Base-by-base conservation (phyloP, 441 rosid genomes). In the Euphorbia corollata region DNA sequence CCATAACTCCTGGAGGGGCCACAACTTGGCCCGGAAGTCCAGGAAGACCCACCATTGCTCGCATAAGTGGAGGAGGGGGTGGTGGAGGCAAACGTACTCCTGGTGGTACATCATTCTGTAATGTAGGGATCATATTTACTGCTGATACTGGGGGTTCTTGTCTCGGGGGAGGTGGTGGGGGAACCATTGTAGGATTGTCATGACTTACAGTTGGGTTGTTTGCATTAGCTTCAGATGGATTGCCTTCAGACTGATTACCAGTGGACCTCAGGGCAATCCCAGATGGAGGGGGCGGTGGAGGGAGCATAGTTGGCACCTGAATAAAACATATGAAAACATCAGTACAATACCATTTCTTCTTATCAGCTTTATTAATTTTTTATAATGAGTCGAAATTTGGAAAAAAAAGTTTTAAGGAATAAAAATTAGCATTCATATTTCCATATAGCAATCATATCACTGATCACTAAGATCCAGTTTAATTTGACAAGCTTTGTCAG, bases 11-110 rank as follows among this genome's bases (percentile, higher is more conserved):
- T 32, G 91, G 84, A 59, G 74, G 83, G 60, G 83, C 77, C 66
- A n/a, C n/a, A n/a, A 74, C 77, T 71, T 79, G 88, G 24, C 79
- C 79, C 32, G 86, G 82, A 74, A 83, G 75, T 53, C 84, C 92
- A 4, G 78, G 67, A 68, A 83, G 75, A 74, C 87, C 68, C 68
- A 84, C 39, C 13, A 82, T 82, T 58, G 84, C 75, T 55, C 51
- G 83, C 84, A 86, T 80, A 64, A 80, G 83, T 9, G 80, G 79
- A 43, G 80, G 86, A 43, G 80, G 86, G 47, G 85, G 92, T 22
- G 90, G 93, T 13, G 89, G 97, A 12, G 87, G 92, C 69, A 87
- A 86, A 63, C 73, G 84, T 71, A 93, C 78, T 70, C 95, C 97
- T 9, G 87, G 87, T 45, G 89, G 95, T 63, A 80, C 78, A 75